Evolutionary conservation across 164 flowering plant species (phyloP).

Genomic region (grape (Vitis vinifera)): ASM3070453v1 NC_081820.1:20515501-20516000

Average conservation of each 20-base stretch:
- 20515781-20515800: constrained; percentile 6
- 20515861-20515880: constrained; percentile 5
- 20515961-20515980: too few relatives aligned
- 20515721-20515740: constrained; percentile 3
- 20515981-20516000: too few relatives aligned
- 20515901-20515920: constrained; percentile 2
- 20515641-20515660: constrained; percentile 6
- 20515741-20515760: constrained; percentile 23
- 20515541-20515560: constrained; percentile 39
- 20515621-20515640: constrained; percentile 52
- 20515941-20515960: background rate
- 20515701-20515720: background rate
- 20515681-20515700: background rate
- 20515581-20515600: constrained; percentile 12
- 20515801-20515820: constrained; percentile 16
- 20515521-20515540: constrained; percentile 39
- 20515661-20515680: constrained; percentile 8
- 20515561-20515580: constrained; percentile 41
- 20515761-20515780: background rate
- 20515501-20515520: constrained; percentile 46
- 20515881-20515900: background rate
- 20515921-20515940: constrained; percentile 10
- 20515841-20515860: constrained; percentile 17
- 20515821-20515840: constrained; percentile 11
- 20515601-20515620: constrained; percentile 54